Base-by-base conservation (phyloP, 192 early-diverging fungal species). In the Jimgerdemannia lactiflua region DNA sequence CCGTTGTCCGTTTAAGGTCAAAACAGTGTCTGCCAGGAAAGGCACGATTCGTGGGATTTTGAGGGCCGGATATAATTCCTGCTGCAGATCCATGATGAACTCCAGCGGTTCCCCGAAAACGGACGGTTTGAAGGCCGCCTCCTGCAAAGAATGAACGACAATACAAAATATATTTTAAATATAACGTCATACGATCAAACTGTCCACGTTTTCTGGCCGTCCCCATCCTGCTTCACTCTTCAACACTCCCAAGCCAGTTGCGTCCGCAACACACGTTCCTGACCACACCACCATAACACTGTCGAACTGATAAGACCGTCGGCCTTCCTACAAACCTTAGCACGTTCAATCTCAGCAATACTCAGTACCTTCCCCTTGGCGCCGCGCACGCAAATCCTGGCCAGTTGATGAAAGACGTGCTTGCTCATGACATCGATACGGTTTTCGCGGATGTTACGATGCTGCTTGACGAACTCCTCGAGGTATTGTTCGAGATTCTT, bases 21-120 rank as follows among this genome's bases (percentile, higher is more conserved):
- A 73, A 39, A 99, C 92, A 6, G 89, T 83, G 11, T 90, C 87
- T 3, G 91, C 87, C 70, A 99, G 84, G 74, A 94, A 95, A 42
- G 92, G 88, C 18, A 99, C 89, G 42, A 99, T 87, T 4, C 88
- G 87, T 4, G 97, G 97, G 19, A 98, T 77, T 6, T 88, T 82
- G 65, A 91, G 84, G 39, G 86, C 78, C 7, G 71, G 64, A 68
- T 75, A 78, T 29, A 86, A 82, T 66, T 80, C 79, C 10, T 71
- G 64, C n/a, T 79, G 89, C 70, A 87, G 84, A 39, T 86, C 76
- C 94, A 98, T 96, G 70, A 98, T 91, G n/a, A 92, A 91, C 43
- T 92, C 92, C 59, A 99, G 85, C 6, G 93, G 83, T 74, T 92
- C 95, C 65, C 97, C 97, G 89, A 99, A 98, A 20, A 98, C 87